Conservation (phyloP, 2,329 filamentous ascomycete species). For the Exophiala dermatitidis region DNA sequence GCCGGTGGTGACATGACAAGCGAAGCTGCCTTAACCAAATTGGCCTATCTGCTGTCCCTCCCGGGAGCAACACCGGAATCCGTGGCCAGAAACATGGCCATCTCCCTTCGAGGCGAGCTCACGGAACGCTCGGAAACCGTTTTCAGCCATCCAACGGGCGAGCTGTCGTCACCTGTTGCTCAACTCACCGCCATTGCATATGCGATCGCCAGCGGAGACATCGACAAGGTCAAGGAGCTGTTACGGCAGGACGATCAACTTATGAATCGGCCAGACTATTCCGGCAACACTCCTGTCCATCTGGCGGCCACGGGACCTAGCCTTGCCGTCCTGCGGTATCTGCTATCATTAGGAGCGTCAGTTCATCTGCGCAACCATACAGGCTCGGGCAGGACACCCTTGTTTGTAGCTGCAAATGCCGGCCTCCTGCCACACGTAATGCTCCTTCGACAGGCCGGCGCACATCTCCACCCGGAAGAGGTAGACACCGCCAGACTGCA, state of each 20-base stretch:
- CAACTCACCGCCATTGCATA: constrained; percentile 72
- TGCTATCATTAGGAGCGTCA: constrained; percentile 42
- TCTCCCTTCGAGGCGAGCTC: constrained; percentile 74
- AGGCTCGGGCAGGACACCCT: constrained; percentile 46
- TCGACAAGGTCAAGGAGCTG: constrained; percentile 58
- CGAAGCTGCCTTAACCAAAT: constrained; percentile 83
- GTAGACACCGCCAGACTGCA: constrained; percentile 46
- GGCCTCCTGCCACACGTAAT: constrained; percentile 49
- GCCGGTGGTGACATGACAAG: constrained; percentile 63
- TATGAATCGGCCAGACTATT: constrained; percentile 70
- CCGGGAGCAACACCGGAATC: constrained; percentile 58
- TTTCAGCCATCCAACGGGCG: constrained; percentile 62
- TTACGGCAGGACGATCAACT: constrained; percentile 61
- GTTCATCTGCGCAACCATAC: constrained; percentile 54
- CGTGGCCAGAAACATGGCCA: constrained; percentile 63
- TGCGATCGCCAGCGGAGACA: constrained; percentile 65
- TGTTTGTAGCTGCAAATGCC: constrained; percentile 53
- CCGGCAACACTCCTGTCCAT: constrained; percentile 65
- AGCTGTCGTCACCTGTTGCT: constrained; percentile 51
- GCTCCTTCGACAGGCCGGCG: constrained; percentile 50
- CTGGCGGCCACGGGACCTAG: constrained; percentile 52
- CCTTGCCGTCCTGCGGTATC: constrained; percentile 48
- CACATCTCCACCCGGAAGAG: constrained; percentile 54
- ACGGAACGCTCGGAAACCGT: constrained; percentile 66
- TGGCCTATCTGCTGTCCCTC: constrained; percentile 73